Base-by-base conservation (phyloP, 495 filamentous ascomycete genomes). In the Parathielavia appendiculata region DNA sequence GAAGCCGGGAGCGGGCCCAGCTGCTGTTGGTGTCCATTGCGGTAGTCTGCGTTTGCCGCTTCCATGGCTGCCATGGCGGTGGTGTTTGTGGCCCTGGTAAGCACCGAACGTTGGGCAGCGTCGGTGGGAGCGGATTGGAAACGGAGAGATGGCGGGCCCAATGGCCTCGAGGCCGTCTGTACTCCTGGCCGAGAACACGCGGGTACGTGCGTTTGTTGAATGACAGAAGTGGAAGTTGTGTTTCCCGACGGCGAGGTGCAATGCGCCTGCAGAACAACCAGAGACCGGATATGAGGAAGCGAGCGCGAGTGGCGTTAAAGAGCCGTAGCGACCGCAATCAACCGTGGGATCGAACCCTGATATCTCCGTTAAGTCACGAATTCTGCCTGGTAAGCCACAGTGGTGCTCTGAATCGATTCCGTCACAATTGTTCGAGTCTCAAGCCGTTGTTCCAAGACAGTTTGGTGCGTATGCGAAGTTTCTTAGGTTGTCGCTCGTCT, bases 1-100 rank as follows among this genome's bases (percentile, higher is more conserved):
- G 89, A 95, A 30, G 84, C 77, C 48, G 80, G 79, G 63, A 65
- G 49, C 62, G 76, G 65, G 45, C 66, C 59, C n/a, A 58, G 52
- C 52, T 68, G 67, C 51, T 54, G 64, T 62, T 70, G 56, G 70
- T 69, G 56, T 60, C 65, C 50, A 63, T 68, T 63, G 50, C 65
- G 59, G 51, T 65, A 66, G 51, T 61, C 67, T 46, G 57, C 65
- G 47, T 63, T 70, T 34, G 65, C 67, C 19, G 69, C 57, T 57
- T 71, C 69, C 69, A 70, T 71, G 58, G 68, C 60, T 20, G 70
- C 62, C 67, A 73, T 72, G 61, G 43, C 47, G 54, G 44, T 50
- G 35, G 36, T 22, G 41, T 45, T 41, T 45, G 20, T 30, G 26
- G 26, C 26, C 26, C 39, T 34, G 16, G 45, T 32, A 40, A 5